Evolutionary conservation across 148 eudicot genomes (phyloP).

Genomic region (Camellia sinensis): DNA sequence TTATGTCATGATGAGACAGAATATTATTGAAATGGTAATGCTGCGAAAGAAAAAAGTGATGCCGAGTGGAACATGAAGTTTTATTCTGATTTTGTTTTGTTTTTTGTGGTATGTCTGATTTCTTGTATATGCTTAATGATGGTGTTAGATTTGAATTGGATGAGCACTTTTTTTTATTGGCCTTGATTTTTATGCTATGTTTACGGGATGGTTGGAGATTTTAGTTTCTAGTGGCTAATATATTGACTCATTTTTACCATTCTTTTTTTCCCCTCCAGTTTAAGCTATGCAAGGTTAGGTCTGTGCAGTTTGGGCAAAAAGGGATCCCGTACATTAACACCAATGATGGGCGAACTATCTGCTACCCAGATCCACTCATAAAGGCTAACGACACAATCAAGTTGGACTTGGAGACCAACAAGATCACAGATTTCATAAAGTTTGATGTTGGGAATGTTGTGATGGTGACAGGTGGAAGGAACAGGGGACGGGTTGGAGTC

Average conservation of each 20-base stretch:
- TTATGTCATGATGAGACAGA: background rate
- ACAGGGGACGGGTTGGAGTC: conserved; percentile 60
- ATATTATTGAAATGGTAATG: background rate
- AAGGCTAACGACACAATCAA: conserved; percentile 60
- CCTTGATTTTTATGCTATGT: background rate
- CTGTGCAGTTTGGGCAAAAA: conserved; percentile 53
- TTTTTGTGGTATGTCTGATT: no score
- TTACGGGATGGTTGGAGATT: background rate
- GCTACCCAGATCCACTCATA: conserved; percentile 59
- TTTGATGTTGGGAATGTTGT: conserved; percentile 58
- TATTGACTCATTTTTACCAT: background rate
- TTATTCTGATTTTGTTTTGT: background rate
- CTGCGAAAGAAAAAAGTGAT: background rate
- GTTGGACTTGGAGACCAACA: conserved; percentile 47
- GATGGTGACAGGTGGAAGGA: conserved; percentile 64
- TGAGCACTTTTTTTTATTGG: background rate
- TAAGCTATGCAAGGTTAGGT: conserved; percentile 63
- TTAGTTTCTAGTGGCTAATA: background rate
- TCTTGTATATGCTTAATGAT: background rate
- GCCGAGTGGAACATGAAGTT: background rate
- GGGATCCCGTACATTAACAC: conserved; percentile 64
- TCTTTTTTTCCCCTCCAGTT: conserved; percentile 23
- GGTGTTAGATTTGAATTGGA: background rate
- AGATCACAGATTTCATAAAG: conserved; percentile 49
- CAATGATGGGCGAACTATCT: conserved; percentile 55